Conservation (phyloP, 1,139 yeast genomes). For the Taphrina deformans region DNA sequence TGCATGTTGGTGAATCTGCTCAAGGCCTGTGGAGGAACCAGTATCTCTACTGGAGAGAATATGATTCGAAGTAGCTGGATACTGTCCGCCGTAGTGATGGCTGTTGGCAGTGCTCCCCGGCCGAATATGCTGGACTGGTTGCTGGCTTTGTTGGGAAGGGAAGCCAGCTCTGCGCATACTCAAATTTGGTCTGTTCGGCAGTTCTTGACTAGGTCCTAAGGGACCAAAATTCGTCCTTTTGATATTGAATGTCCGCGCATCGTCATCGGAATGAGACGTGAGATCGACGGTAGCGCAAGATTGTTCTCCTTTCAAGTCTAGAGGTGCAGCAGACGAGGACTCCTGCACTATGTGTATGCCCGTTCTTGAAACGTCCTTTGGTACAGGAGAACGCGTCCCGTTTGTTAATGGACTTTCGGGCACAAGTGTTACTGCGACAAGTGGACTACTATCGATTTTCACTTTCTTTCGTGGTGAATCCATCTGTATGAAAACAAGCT, state of each 20-base stretch:
- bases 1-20: neutral
- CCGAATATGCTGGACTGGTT: neutral
- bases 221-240: neutral
- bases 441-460: neutral
- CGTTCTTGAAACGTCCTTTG: neutral
- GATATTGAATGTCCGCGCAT: neutral
- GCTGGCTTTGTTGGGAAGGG: slow-evolving; percentile 4
- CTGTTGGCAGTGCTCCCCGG: neutral
- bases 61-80: neutral
- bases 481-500: neutral
- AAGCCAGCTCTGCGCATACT: slow-evolving; percentile 3
- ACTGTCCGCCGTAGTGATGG: neutral
- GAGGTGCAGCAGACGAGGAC: too few species aligned
- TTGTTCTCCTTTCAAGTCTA: too few species aligned
- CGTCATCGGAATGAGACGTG: neutral
- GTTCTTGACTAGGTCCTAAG: neutral
- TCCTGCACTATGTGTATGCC: too few species aligned
- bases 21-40: neutral
- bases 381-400: neutral
- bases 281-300: neutral
- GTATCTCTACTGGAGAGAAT: too few species aligned
- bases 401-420: neutral
- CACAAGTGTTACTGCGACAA: neutral
- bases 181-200: neutral
- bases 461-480: slow-evolving; percentile 8